Percentiles rank a stretch among this genome's conserved stretches.
Conservation (phyloP, 805 yeast genomes). For the Lachancea waltii region DNA sequence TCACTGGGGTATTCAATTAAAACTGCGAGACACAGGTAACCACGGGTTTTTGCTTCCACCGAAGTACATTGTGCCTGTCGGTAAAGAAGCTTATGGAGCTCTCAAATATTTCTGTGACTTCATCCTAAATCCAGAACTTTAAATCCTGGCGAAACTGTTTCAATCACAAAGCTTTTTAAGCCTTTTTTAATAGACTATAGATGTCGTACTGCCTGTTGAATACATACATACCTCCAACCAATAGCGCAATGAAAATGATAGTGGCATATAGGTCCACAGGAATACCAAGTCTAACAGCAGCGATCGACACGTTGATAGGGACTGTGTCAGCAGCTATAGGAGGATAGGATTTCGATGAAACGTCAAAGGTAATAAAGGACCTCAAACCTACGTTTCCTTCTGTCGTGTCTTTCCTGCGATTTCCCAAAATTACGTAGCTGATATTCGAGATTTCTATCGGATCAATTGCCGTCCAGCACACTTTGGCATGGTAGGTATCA, state of each 20-base stretch:
- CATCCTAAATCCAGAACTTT: constrained; percentile 38
- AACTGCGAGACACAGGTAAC: constrained; percentile 72
- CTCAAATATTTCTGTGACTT: constrained; percentile 60
- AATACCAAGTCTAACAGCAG: constrained; percentile 17
- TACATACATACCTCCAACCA: constrained; percentile 8
- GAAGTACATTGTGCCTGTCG: constrained; percentile 66
- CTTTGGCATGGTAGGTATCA: constrained; percentile 20
- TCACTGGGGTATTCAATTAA: constrained; percentile 77
- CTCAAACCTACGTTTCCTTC: constrained; percentile 13
- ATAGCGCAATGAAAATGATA: constrained; percentile 12
- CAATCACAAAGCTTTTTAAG: neutral
- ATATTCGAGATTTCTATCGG: constrained; percentile 19
- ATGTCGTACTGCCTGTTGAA: constrained; percentile 10
- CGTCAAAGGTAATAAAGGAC: constrained; percentile 12
- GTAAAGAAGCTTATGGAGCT: constrained; percentile 64
- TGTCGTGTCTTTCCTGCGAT: no score
- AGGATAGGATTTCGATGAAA: constrained; percentile 19
- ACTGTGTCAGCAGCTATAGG: constrained; percentile 9
- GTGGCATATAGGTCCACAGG: constrained; percentile 24
- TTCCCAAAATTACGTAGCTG: no score
- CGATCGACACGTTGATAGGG: constrained; percentile 21
- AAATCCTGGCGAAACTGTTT: neutral
- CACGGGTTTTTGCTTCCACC: constrained; percentile 79
- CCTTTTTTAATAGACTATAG: constrained; percentile 6
- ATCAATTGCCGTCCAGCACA: constrained; percentile 30